Base-by-base conservation (phyloP, 768 basidiomycete genomes). In the Lentinula detonsa region DNA sequence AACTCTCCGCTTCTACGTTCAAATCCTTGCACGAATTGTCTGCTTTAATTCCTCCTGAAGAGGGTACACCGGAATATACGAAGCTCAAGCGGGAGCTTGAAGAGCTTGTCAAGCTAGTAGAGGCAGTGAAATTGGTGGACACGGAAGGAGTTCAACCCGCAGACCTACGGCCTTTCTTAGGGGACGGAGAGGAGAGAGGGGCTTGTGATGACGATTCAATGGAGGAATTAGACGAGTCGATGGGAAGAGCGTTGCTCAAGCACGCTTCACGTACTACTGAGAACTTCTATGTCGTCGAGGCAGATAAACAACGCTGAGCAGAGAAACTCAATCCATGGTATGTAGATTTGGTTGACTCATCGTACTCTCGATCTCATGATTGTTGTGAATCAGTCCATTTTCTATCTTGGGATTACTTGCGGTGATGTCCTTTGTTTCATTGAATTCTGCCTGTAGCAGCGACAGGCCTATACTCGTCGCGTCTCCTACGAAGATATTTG, bases 101-200 rank as follows among this genome's bases (percentile, higher is more conserved):
- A 64, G 86, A 87, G 57, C 81, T 94, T 54, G 76, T 93, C 60
- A 82, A 79, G 63, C 77, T 94, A 9, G 91, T 94, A 13, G 90
- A 93, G 67, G 91, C 91, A 3, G 91, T 93, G 57, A 89, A 83
- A 70, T 70, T 88, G 28, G 85, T 88, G 48, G 72, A 76, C 67
- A 77, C 80, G 11, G 61, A 68, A 5, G 73, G 68, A n/a, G 71
- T 79, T 13, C 52, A 65, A 28, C 66, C 74, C 6, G 65, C 65
- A 11, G 70, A 70, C 51, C 68, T 73, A 48, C 67, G 77, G 72
- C 63, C 75, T 72, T 61, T 67, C 74, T 68, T 80, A 73, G 78
- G 77, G 70, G 46, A 75, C 70, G 79, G 76, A 39, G 62, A 63
- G 1, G 73, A 75, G 52, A 65, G 67, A 37, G 62, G 78, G 45